Evolutionary conservation across 2,329 filamentous ascomycete species (phyloP).

Genomic region (Cytospora chrysosperma): DNA sequence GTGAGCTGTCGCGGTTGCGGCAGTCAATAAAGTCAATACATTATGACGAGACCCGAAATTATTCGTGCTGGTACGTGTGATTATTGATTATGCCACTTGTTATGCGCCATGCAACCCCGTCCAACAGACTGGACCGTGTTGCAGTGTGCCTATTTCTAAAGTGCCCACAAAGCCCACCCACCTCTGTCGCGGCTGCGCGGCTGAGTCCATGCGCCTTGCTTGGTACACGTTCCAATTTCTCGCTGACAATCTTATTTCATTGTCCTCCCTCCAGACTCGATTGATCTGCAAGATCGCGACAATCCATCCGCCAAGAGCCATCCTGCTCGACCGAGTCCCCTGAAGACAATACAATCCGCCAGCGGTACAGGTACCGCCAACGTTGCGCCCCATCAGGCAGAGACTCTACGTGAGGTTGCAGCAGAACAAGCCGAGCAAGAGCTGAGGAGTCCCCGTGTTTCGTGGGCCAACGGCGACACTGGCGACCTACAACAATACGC

Average conservation of each 20-base stretch:
- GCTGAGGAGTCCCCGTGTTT: conserved; percentile 60
- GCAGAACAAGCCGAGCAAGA: conserved; percentile 75
- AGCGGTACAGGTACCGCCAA: conserved; percentile 31
- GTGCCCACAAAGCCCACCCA: neutral
- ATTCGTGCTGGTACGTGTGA: conserved; percentile 57
- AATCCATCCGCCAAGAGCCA: conserved; percentile 85
- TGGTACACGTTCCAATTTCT: conserved; percentile 9
- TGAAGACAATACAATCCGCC: conserved; percentile 50
- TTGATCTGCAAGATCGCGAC: conserved; percentile 86
- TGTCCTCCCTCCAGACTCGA: conserved; percentile 65
- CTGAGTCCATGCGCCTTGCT: conserved; percentile 13
- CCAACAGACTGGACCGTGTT: conserved; percentile 8
- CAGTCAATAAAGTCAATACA: conserved; percentile 33
- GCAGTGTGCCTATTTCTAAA: conserved; percentile 4
- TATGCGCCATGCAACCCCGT: neutral
- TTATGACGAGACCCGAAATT: conserved; percentile 60
- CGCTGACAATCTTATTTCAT: conserved; percentile 32
- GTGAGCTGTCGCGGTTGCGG: conserved; percentile 17
- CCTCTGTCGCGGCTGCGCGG: conserved; percentile 2
- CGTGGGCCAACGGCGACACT: conserved; percentile 44
- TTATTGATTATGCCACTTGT: conserved; percentile 9
- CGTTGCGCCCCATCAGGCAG: conserved; percentile 79
- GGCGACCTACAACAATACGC: conserved; percentile 46
- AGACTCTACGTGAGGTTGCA: conserved; percentile 76
- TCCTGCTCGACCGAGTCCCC: conserved; percentile 49